These are phyloP conservation scores for Solanum neorickii DNA, from an alignment of 257 asterid species.

Conservation along the genomic window DNA sequence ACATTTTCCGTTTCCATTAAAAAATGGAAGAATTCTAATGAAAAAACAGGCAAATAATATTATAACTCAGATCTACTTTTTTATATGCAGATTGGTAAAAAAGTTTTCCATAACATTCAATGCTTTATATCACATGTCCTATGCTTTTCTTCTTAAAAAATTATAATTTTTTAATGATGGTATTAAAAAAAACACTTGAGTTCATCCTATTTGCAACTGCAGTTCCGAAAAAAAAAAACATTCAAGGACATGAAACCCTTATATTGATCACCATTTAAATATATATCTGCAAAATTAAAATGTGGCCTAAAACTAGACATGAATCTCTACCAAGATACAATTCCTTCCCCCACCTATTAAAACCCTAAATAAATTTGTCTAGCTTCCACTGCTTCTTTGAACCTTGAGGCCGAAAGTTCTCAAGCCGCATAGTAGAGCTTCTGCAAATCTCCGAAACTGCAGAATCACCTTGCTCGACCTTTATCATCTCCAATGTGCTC, in stretches of 20 bases:
- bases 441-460: slow-evolving; percentile 9
- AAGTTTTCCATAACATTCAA: neutral
- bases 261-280: neutral
- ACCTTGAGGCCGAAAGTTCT: slow-evolving; percentile 29
- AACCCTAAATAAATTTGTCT: slow-evolving; percentile 28
- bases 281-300: neutral
- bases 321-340: slow-evolving; percentile 13
- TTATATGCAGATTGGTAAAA: neutral
- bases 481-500: slow-evolving; percentile 25
- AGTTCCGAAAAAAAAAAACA: neutral
- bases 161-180: neutral
- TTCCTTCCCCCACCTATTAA: neutral
- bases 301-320: slow-evolving; percentile 3
- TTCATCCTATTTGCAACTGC: neutral
- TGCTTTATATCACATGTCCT: neutral
- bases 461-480: slow-evolving; percentile 22
- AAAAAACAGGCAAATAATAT: neutral
- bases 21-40: neutral
- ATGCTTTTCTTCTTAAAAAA: neutral
- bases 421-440: slow-evolving; percentile 15
- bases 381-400: slow-evolving; percentile 24
- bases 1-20: neutral
- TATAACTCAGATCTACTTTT: neutral
- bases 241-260: neutral
- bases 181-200: too few relatives aligned